Percentiles rank a stretch among this genome's conserved stretches.
These are phyloP conservation scores for Diophrys appendiculata DNA, from an alignment of 73 alveolate genomes.

Conservation along the genomic window DNA sequence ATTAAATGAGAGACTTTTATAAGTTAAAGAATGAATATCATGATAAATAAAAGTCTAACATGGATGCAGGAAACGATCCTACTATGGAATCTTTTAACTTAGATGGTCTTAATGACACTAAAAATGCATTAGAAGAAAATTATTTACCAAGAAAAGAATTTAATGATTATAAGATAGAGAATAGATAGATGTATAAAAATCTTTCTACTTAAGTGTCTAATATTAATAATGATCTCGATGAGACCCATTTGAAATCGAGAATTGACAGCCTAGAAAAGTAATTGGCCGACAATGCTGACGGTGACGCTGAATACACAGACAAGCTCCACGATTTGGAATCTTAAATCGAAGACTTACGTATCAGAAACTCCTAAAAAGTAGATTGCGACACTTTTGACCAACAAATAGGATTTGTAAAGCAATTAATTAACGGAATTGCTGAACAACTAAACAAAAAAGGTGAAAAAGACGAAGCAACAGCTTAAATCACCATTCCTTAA, in stretches of 20 bases:
- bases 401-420: neutral
- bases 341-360: neutral
- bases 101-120: too few species aligned
- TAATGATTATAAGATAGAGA: neutral
- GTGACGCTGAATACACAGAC: neutral
- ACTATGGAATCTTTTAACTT: too few species aligned
- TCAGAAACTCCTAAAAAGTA: neutral
- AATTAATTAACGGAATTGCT: neutral
- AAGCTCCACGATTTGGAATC: neutral
- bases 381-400: neutral
- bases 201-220: neutral
- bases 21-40: too few species aligned
- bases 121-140: too few species aligned
- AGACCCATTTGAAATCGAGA: neutral
- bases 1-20: too few species aligned
- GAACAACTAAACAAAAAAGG: too few species aligned
- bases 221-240: neutral
- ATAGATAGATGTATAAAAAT: neutral
- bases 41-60: too few species aligned
- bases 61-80: too few species aligned
- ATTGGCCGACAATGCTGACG: neutral
- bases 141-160: neutral
- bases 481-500: neutral
- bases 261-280: neutral
- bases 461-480: neutral